Percentiles rank a stretch among this genome's conserved stretches.
Conservation (phyloP, 2,329 filamentous ascomycete species). For the Calonectria ilicicola region DNA sequence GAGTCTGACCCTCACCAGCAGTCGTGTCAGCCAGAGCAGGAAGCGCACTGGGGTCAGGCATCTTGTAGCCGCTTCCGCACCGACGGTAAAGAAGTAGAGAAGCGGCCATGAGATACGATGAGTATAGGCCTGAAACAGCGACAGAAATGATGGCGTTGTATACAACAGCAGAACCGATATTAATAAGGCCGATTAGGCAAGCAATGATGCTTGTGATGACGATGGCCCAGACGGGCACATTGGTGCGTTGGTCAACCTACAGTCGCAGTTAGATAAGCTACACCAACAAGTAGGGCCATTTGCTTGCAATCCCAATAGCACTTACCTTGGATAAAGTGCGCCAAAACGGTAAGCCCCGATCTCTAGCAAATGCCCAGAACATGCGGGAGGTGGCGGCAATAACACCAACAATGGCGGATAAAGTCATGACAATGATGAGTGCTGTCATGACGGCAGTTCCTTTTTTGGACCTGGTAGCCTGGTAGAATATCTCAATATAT, state of each 20-base stretch:
- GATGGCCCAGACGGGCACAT: constrained; percentile 39
- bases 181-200: constrained; percentile 38
- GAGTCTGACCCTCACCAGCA: constrained; percentile 29
- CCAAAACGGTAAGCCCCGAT: constrained; percentile 37
- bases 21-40: constrained; percentile 30
- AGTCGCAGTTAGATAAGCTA: not conserved
- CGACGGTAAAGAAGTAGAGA: constrained; percentile 39
- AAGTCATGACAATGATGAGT: constrained; percentile 36
- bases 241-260: constrained; percentile 34
- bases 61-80: constrained; percentile 36
- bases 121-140: constrained; percentile 34
- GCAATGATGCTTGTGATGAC: constrained; percentile 31
- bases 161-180: constrained; percentile 36
- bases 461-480: constrained; percentile 33
- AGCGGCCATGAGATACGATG: constrained; percentile 37
- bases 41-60: constrained; percentile 33
- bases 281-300: rapidly evolving
- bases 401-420: constrained; percentile 38
- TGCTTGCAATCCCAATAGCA: too few relatives aligned
- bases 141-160: constrained; percentile 41
- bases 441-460: constrained; percentile 36
- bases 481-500: constrained; percentile 39
- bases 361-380: constrained; percentile 38
- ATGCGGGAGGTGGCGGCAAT: constrained; percentile 40
- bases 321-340: constrained; percentile 29